A percentile compares a stretch with the other conserved stretches of the same genome.
Conservation (phyloP, 257 asterid genomes). For the Hygrophila difformis region DNA sequence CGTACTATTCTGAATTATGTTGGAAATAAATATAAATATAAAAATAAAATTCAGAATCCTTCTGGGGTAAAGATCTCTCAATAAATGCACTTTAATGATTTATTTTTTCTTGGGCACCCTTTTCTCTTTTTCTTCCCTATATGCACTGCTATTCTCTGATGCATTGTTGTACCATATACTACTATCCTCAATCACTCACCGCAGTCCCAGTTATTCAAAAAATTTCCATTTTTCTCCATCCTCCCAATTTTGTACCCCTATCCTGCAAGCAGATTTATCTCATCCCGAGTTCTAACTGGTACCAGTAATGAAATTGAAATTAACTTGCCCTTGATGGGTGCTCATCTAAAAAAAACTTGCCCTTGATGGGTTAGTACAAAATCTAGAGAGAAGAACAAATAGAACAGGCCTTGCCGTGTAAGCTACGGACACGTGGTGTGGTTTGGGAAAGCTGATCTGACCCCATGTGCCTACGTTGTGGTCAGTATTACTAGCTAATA, state of each 20-base stretch:
- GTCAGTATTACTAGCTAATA: no score
- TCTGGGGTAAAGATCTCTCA: conserved; percentile 3
- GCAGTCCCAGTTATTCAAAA: conserved; percentile 1
- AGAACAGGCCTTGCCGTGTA: conserved; percentile 38
- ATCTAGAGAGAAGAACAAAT: background rate
- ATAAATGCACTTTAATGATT: conserved; percentile 4
- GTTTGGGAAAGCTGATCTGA: conserved; percentile 17
- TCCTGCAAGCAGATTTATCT: background rate
- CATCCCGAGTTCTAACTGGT: background rate
- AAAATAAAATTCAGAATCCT: no score
- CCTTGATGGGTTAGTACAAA: background rate
- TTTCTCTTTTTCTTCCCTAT: background rate
- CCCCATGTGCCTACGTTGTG: conserved; percentile 27
- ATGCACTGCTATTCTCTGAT: conserved; percentile 19
- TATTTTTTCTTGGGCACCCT: background rate
- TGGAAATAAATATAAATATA: background rate
- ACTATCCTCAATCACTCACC: no score
- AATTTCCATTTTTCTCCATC: conserved; percentile 2
- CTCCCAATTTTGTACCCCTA: no score
- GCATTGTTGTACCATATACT: conserved; percentile 17
- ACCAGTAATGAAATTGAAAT: background rate
- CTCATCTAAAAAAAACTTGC: no score
- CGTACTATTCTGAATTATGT: background rate
- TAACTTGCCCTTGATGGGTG: no score
- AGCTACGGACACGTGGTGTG: conserved; percentile 38